phyloP scores from a whole-genome alignment of 2,329 filamentous ascomycete species.

The Fusarium coffeatum region DNA sequence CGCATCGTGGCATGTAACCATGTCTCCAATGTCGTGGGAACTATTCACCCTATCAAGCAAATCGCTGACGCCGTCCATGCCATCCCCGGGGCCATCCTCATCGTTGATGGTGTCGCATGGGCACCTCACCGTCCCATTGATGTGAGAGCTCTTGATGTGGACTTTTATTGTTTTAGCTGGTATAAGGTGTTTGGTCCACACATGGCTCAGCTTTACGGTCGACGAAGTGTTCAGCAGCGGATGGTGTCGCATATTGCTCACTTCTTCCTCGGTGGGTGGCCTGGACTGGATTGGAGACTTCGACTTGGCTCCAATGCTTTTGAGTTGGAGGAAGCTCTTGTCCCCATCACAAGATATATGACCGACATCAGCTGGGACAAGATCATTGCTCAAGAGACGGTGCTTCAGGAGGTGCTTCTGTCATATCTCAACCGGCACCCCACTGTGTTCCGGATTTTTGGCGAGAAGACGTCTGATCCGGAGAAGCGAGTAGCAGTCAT shows the following conservation, averaged over 20 bases:
- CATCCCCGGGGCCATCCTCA: conserved; percentile 34
- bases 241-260: conserved; percentile 3
- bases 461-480: not conserved
- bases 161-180: conserved; percentile 83
- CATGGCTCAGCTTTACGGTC: conserved; percentile 73
- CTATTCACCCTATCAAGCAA: not conserved
- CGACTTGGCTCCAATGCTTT: conserved; percentile 4
- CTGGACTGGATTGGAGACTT: conserved; percentile 1
- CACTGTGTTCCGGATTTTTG: not conserved
- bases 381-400: conserved; percentile 4
- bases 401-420: not conserved
- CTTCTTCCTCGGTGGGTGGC: conserved; percentile 1
- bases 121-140: conserved; percentile 80
- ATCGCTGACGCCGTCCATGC: not conserved
- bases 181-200: conserved; percentile 87
- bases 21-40: conserved; percentile 4
- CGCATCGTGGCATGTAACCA: not conserved
- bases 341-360: conserved; percentile 1
- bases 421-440: not conserved
- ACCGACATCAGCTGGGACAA: not conserved
- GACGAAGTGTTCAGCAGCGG: conserved; percentile 1
- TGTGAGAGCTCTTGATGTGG: conserved; percentile 74
- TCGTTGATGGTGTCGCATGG: conserved; percentile 75
- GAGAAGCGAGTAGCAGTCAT: conserved; percentile 2
- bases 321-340: conserved; percentile 7